A percentile compares a stretch with the other conserved stretches of the same genome.
phyloP scores from a whole-genome alignment of 2,329 filamentous ascomycete species.

The Aspergillus sp. region DNA sequence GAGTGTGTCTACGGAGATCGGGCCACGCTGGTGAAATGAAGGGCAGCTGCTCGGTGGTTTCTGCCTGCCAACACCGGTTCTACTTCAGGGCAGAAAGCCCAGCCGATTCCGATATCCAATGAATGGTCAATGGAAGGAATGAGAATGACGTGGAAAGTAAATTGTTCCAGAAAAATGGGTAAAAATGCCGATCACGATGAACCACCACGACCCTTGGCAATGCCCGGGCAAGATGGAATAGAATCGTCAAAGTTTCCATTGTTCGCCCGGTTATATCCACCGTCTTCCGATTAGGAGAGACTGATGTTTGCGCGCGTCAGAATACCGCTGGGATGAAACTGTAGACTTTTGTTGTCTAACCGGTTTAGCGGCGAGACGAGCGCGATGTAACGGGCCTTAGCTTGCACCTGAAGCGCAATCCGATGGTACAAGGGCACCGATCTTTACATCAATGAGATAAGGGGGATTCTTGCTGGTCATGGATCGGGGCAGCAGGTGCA shows the following conservation, averaged over 20 bases:
- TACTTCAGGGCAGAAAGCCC: neutral
- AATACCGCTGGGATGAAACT: neutral
- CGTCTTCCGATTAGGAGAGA: too few relatives aligned
- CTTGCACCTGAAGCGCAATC: too few relatives aligned
- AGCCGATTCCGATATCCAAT: neutral
- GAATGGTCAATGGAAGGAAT: neutral
- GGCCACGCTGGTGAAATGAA: neutral
- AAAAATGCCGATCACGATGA: neutral
- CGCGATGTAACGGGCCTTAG: too few relatives aligned
- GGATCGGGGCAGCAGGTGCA: too few relatives aligned
- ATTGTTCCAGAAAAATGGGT: neutral
- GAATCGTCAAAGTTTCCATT: too few relatives aligned
- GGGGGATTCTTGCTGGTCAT: too few relatives aligned
- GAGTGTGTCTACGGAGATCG: too few relatives aligned
- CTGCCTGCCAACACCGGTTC: neutral
- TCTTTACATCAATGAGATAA: too few relatives aligned
- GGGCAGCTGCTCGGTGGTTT: neutral
- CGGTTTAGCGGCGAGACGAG: neutral
- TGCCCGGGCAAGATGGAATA: too few relatives aligned
- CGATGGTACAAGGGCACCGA: too few relatives aligned
- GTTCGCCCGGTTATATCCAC: too few relatives aligned
- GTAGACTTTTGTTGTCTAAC: neutral
- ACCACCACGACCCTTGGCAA: too few relatives aligned
- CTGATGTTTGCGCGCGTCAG: neutral
- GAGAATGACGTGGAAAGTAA: neutral